A percentile compares a stretch with the other conserved stretches of the same genome.
Conservation (phyloP, 1,284 basidiomycete species). For the Erythrobasidium hasegawianum region DNA sequence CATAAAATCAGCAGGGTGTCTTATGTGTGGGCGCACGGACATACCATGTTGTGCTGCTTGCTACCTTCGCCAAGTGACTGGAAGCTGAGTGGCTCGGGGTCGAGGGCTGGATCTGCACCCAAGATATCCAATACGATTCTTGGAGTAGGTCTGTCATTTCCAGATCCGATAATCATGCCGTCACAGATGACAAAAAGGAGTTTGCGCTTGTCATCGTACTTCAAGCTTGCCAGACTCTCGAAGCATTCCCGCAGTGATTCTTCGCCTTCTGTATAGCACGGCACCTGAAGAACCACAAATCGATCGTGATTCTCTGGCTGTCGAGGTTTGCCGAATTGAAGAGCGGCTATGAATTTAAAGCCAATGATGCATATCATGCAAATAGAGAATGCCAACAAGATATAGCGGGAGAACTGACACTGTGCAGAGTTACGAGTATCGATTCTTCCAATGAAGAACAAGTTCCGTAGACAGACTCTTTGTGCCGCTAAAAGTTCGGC, state of each 20-base stretch:
- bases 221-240: constrained; percentile 87
- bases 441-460: constrained; percentile 86
- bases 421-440: constrained; percentile 88
- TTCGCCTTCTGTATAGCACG: constrained; percentile 53
- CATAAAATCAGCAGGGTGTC: too few species aligned
- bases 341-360: constrained; percentile 95
- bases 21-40: too few species aligned
- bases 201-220: constrained; percentile 98
- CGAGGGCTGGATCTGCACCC: constrained; percentile 84
- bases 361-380: constrained; percentile 94
- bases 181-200: constrained; percentile 92
- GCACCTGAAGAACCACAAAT: constrained; percentile 94
- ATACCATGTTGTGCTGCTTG: constrained; percentile 85
- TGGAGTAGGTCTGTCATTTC: constrained; percentile 91
- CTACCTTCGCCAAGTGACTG: constrained; percentile 89
- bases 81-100: constrained; percentile 91
- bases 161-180: constrained; percentile 96
- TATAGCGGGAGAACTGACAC: constrained; percentile 87
- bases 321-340: constrained; percentile 77
- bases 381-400: constrained; percentile 81
- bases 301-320: constrained; percentile 96
- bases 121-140: constrained; percentile 84
- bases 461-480: constrained; percentile 81
- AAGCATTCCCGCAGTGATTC: constrained; percentile 82
- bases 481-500: constrained; percentile 66